Base-by-base conservation (phyloP, 257 asterid species). In the Coffea eugenioides region DNA sequence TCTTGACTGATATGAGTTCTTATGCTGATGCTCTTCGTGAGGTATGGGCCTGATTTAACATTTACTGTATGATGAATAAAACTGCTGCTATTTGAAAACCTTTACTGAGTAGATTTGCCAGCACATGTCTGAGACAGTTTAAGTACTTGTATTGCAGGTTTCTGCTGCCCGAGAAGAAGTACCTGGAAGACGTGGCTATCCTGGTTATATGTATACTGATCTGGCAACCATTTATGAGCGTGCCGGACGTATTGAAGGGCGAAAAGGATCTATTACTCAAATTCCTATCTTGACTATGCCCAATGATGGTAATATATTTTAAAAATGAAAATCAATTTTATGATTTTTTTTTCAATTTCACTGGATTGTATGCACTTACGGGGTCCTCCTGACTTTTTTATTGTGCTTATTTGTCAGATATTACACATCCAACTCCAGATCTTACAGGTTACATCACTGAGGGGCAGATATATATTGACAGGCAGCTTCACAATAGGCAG, bases 111-210 rank as follows among this genome's bases (percentile, higher is more conserved):
- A 25, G 56, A 57, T 75, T 39, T 21, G 4, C 11, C 14, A 36
- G 27, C 73, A 41, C 6, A 69, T 69, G 3, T 54, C 39, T 61
- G 43, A 59, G 68, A 78, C 75, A 62, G 21, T 71, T 71, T 51
- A 73, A 82, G 56, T 43, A 52, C 73, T 73, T 69, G 69, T 71
- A 71, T 67, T 66, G 62, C 86, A 94, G 98, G 98, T 94, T 73
- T 94, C 98, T 88, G 98, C 98, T 84, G 98, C 98, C 73, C 91
- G 99, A 80, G 99, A 95, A 83, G 99, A 95, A 88, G 99, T 95
- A 68, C 99, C 99, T 79, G 99, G 99, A 88, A 88, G 99, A 80
- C 97, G 97, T 88, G 97, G 97, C 39, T 91, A 90, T 85, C 97
- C 97, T 68, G 97, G 97, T 75, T 92, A 92, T 79, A 95, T 95